Evolutionary conservation across 352 stramenopile genomes (phyloP), one percentile per base, ranked within the genome.

Genomic region (Thraustochytrium sp.): DNA sequence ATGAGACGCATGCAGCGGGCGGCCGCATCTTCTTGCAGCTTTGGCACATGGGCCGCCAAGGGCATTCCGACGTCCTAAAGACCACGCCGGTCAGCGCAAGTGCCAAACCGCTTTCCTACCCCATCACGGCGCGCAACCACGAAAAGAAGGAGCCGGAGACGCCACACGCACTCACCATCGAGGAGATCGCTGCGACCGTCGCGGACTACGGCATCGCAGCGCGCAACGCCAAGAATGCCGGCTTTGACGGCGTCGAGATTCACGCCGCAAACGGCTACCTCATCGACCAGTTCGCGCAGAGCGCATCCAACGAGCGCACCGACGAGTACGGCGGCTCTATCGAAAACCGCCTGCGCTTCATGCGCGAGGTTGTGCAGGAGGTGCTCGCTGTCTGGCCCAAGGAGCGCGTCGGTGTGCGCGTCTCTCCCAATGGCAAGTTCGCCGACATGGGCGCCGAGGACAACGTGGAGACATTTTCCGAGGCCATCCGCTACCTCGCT

Each of bases 181-280:
- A 93, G 18, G 92, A 96, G n/a, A 92, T 96, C 72, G 46, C 87
- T 26, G 53, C 72, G 13, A 86, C 89, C 13, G 88, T 95, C 8
- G 76, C 91, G n/a, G 89, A 91, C 55, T 97, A 89, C 85, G 86
- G 87, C 26, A 59, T 92, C 36, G 87, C 83, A 1, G 92, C 93
- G 0, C 83, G 74, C 26, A 89, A 89, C 26, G 87, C 89, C 1
- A 89, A 92, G 42, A 82, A 89, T n/a, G 92, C 92, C 9, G 93
- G 93, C 8, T 97, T 92, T 77, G 93, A 97, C 65, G 92, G 92
- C 31, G 87, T 97, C 23, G 91, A 97, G 77, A 85, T 97, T 38
- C 94, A 97, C 85, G 84, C 34, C 13, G 93, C 91, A 5, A 95
- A 97, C 74, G 94, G 93, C 0, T 97, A 97, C 68, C 84, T 98